Evolutionary conservation across 352 stramenopile genomes (phyloP).

Genomic region (Phytopythium boreale): DNA sequence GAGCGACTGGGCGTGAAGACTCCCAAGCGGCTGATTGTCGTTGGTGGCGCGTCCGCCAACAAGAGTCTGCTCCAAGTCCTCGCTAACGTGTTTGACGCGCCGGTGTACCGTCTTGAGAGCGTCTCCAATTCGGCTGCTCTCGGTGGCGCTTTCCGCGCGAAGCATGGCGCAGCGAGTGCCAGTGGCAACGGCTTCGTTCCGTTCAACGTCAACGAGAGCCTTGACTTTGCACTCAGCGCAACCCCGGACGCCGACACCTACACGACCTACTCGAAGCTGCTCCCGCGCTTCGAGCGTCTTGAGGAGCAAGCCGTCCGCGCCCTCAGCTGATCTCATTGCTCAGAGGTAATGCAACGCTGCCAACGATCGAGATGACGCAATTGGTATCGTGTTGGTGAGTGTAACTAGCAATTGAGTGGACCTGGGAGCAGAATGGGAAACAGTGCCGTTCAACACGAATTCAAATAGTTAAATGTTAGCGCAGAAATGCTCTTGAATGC

Average conservation of each 20-base stretch:
- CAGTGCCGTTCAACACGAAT: too few relatives aligned
- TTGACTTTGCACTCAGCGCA: conserved; percentile 42
- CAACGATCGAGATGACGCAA: not conserved
- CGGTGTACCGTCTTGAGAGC: conserved; percentile 40
- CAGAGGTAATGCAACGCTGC: not conserved
- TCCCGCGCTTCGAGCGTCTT: conserved; percentile 35
- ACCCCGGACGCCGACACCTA: conserved; percentile 17
- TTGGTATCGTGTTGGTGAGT: not conserved
- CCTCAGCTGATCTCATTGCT: conserved; percentile 6
- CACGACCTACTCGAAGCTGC: conserved; percentile 29
- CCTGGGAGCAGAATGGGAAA: too few relatives aligned
- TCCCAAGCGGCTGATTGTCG: conserved; percentile 53
- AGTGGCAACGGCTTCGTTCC: conserved; percentile 20
- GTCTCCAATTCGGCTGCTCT: conserved; percentile 51
- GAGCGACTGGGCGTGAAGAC: conserved; percentile 51
- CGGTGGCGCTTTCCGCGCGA: conserved; percentile 45
- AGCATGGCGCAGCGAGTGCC: conserved; percentile 33
- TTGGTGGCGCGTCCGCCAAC: conserved; percentile 59
- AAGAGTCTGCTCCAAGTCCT: conserved; percentile 52
- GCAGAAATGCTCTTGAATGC: too few relatives aligned
- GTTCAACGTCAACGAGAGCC: conserved; percentile 32
- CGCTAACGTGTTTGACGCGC: conserved; percentile 54
- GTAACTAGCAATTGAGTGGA: too few relatives aligned
- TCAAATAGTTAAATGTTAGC: too few relatives aligned
- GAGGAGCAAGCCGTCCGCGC: conserved; percentile 33